Base-by-base conservation (phyloP, 208 protist species). In the Leishmania amazonensis region DNA sequence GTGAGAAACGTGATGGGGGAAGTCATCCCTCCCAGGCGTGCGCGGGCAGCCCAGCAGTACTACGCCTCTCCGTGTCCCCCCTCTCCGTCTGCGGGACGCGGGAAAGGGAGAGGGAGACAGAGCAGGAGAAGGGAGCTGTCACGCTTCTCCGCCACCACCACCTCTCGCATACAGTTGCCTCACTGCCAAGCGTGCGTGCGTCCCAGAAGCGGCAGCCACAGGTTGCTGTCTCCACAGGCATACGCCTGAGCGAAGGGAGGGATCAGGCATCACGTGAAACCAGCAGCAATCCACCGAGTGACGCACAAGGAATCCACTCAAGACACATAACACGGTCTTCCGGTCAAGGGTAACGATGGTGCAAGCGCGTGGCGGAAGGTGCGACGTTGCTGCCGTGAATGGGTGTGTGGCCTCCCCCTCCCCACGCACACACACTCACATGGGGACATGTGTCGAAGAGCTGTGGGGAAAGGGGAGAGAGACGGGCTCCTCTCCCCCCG, bases 1-100 rank as follows among this genome's bases (percentile, higher is more conserved):
- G 42, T 91, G 65, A 87, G 72, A 31, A 28, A 8, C 45, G 28
- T 9, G 68, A 74, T 0, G 68, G 42, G 38, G 7, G 42, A 4
- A 4, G 65, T 19, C 38, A 19, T 15, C 65, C 21, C 31, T 72
- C 38, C 19, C 38, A 19, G 40, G 31, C 38, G 15, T 47, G 21
- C 40, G 38, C 65, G 19, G 40, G 65, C 40, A 24, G 31, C 21
- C 8, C 38, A 40, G 13, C 62, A 21, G 31, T 8, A 2, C 9
- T 24, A 13, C 62, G 8, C 62, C 62, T 17, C 31, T 15, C 31
- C 31, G 31, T 40, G 31, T 40, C 62, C 31, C 31, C 11, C 28
- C 21, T 1, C 31, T 35, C 31, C 4, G 65, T 21, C 21, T 71
- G 65, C 19, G 65, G 9, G 35, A 0, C 4, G 6, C 35, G 35